Conservation (phyloP, 179 eudicot genomes). For the Silene coronaria region DNA sequence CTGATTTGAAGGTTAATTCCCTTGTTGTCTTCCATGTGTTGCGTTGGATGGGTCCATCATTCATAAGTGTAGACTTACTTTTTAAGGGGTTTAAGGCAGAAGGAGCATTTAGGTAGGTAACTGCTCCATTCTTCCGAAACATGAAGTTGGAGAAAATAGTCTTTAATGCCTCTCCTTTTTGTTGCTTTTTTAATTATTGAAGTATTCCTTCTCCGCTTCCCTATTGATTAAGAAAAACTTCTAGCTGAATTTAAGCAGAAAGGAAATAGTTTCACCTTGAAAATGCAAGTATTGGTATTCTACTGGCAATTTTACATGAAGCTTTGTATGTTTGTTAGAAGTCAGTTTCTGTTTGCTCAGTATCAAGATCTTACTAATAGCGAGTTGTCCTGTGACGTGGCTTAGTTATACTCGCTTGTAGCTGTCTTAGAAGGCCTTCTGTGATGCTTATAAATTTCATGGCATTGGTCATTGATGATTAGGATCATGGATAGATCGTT, state of each 20-base stretch:
- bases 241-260: background rate
- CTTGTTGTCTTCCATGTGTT: too few relatives aligned
- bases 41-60: too few relatives aligned
- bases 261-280: background rate
- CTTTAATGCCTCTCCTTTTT: background rate
- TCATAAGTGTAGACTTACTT: background rate
- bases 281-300: background rate
- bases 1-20: background rate
- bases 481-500: too few relatives aligned
- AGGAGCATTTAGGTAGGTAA: background rate
- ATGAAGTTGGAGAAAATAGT: background rate
- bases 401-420: background rate
- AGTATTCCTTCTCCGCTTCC: background rate
- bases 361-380: background rate
- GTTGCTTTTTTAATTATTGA: background rate
- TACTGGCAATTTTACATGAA: background rate
- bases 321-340: background rate
- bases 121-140: background rate
- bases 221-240: background rate
- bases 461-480: background rate
- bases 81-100: background rate
- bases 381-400: background rate
- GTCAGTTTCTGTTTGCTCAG: background rate
- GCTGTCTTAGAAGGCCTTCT: background rate
- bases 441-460: background rate